A percentile compares a stretch with the other conserved stretches of the same genome.
Evolutionary conservation across 106 monocot genomes (phyloP).

Genomic region (Cymbidium sinense): DNA sequence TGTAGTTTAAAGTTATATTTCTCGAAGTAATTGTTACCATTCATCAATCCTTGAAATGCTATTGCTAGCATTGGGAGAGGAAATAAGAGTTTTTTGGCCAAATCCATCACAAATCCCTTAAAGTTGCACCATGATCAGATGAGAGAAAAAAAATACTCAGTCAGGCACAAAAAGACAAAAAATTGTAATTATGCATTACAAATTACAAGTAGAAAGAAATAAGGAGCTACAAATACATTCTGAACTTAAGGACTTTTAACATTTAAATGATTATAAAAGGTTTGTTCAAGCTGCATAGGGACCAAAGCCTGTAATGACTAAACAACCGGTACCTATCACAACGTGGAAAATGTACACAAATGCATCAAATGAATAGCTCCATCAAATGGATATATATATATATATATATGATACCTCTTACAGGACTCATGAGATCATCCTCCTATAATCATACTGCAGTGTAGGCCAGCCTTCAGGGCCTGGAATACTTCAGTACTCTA

Average conservation of each 20-base stretch:
- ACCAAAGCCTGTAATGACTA: neutral
- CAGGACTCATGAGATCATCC: no score
- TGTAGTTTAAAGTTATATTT: neutral
- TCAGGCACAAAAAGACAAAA: neutral
- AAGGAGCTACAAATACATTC: neutral
- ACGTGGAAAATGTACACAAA: neutral
- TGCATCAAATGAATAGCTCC: neutral
- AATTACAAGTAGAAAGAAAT: neutral
- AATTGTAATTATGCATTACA: neutral
- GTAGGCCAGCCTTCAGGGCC: no score
- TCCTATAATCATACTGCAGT: no score
- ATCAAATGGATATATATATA: neutral
- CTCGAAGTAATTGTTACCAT: constrained; percentile 32
- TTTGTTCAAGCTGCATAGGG: neutral
- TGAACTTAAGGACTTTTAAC: neutral
- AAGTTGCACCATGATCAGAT: constrained; percentile 9
- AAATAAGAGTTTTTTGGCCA: constrained; percentile 73
- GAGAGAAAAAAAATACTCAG: constrained; percentile 1
- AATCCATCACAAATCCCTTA: constrained; percentile 52
- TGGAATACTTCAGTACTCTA: no score
- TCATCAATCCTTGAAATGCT: constrained; percentile 64
- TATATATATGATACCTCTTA: no score
- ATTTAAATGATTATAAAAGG: neutral
- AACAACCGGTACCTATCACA: neutral
- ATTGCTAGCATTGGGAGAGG: constrained; percentile 80